phyloP scores from a whole-genome alignment of 2,329 filamentous ascomycete species.

The Stagonosporopsis tanaceti region DNA sequence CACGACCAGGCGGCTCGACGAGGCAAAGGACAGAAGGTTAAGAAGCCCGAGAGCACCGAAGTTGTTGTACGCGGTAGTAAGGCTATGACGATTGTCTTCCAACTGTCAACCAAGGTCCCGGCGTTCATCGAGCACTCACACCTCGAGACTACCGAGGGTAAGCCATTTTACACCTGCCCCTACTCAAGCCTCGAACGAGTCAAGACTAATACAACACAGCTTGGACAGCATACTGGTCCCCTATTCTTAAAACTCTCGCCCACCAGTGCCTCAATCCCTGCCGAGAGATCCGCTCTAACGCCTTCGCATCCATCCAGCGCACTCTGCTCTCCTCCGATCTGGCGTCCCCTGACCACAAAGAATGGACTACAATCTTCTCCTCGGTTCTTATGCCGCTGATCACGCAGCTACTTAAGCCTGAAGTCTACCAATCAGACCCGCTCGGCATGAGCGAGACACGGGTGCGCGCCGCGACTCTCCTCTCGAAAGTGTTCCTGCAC shows the following conservation, averaged over 20 bases:
- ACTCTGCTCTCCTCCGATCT: conserved; percentile 85
- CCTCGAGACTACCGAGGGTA: conserved; percentile 84
- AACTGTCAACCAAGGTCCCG: conserved; percentile 82
- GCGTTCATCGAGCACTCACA: conserved; percentile 91
- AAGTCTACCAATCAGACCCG: conserved; percentile 90
- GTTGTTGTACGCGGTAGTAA: conserved; percentile 79
- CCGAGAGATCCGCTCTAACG: conserved; percentile 88
- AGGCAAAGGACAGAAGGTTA: conserved; percentile 59
- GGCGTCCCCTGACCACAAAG: conserved; percentile 81
- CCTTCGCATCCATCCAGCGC: conserved; percentile 84
- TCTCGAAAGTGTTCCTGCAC: conserved; percentile 95
- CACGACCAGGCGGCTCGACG: conserved; percentile 63
- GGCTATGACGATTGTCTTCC: conserved; percentile 81
- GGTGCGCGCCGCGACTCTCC: conserved; percentile 86
- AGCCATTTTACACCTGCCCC: conserved; percentile 20
- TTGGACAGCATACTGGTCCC: conserved; percentile 98
- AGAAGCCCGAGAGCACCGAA: conserved; percentile 70
- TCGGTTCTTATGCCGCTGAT: conserved; percentile 95
- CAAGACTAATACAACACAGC: conserved; percentile 58
- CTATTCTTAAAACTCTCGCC: conserved; percentile 87
- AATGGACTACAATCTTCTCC: conserved; percentile 94
- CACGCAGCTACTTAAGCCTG: conserved; percentile 84
- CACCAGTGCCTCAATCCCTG: conserved; percentile 94
- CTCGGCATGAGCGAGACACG: conserved; percentile 95
- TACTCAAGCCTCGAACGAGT: not conserved